Conservation (phyloP, 495 filamentous ascomycete genomes). For the Aspergillus ellipticus region DNA sequence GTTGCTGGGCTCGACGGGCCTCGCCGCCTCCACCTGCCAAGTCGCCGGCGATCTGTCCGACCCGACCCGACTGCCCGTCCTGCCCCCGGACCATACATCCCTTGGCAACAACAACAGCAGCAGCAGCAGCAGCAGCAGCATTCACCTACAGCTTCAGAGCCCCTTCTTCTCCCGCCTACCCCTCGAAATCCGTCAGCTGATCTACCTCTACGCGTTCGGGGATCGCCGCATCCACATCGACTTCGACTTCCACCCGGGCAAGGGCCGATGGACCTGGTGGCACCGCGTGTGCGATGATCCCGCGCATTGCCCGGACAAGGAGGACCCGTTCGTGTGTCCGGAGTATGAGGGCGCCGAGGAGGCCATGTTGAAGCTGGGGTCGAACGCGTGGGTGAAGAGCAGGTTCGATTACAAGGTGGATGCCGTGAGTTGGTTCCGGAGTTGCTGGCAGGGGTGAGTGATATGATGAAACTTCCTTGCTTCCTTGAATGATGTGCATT, state of each 20-base stretch:
- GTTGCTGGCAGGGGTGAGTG: constrained; percentile 8
- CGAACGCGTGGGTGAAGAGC: constrained; percentile 5
- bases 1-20: constrained; percentile 4
- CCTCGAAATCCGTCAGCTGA: constrained; percentile 8
- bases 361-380: constrained; percentile 6
- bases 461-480: neutral
- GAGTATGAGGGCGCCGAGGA: constrained; percentile 12
- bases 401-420: constrained; percentile 12
- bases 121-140: neutral
- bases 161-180: constrained; percentile 8
- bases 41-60: neutral
- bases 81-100: neutral
- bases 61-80: constrained; percentile 1
- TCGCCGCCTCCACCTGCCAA: constrained; percentile 3
- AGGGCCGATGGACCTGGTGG: constrained; percentile 10
- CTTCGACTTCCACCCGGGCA: constrained; percentile 3
- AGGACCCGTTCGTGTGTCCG: constrained; percentile 4
- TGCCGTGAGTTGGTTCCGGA: constrained; percentile 7
- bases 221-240: constrained; percentile 10
- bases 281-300: constrained; percentile 12
- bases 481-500: neutral
- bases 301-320: constrained; percentile 1
- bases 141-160: constrained; percentile 6
- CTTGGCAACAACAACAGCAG: neutral
- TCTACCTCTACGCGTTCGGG: constrained; percentile 9